Evolutionary conservation across 2,329 filamentous ascomycete genomes (phyloP).

Genomic region (Fusarium sp.): DNA sequence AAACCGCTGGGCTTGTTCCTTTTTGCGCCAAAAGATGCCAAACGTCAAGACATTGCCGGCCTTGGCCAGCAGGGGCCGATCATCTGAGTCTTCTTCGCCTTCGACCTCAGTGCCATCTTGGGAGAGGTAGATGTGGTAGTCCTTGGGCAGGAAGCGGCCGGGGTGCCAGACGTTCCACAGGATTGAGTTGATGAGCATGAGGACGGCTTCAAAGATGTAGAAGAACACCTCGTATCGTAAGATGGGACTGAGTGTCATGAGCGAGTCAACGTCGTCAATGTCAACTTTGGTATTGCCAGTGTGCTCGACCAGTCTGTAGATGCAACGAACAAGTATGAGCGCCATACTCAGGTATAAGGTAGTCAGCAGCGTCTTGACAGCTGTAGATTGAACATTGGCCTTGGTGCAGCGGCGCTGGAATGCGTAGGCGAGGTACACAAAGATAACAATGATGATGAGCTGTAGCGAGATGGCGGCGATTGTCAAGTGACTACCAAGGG

Average conservation of each 20-base stretch:
- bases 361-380: slow-evolving; percentile 4
- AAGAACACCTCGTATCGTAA: slow-evolving; percentile 67
- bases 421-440: slow-evolving; percentile 55
- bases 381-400: neutral
- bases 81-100: neutral
- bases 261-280: slow-evolving; percentile 12
- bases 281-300: slow-evolving; percentile 44
- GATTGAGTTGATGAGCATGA: slow-evolving; percentile 63
- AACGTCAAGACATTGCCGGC: neutral
- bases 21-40: neutral
- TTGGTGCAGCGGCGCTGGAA: slow-evolving; percentile 57
- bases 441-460: slow-evolving; percentile 58
- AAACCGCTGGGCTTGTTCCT: neutral
- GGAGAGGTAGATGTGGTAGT: slow-evolving; percentile 59
- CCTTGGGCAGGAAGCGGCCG: slow-evolving; percentile 59
- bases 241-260: slow-evolving; percentile 51
- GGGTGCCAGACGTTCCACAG: slow-evolving; percentile 64
- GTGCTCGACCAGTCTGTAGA: slow-evolving; percentile 64
- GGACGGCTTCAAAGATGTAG: slow-evolving; percentile 63
- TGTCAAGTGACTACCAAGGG: slow-evolving; percentile 52
- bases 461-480: slow-evolving; percentile 60
- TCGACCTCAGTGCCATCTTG: slow-evolving; percentile 54
- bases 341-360: slow-evolving; percentile 60
- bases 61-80: neutral
- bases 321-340: slow-evolving; percentile 62